Evolutionary conservation across 1,284 basidiomycete species (phyloP).

Genomic region (Cryptococcus sp.): DNA sequence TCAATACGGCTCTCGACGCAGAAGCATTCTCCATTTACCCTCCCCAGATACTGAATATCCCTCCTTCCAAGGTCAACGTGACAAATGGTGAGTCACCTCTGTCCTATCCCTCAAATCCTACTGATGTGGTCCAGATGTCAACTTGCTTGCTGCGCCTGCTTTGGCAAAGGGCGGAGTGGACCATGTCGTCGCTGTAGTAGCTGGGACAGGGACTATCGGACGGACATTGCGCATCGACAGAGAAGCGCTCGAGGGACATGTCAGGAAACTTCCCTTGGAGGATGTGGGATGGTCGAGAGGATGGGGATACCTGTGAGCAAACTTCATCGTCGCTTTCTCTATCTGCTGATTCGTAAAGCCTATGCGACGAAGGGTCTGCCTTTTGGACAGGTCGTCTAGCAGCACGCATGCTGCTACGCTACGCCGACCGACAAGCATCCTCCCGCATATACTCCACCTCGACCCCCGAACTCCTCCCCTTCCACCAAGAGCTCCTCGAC

Average conservation of each 20-base stretch:
- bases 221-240: slow-evolving; percentile 24
- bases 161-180: slow-evolving; percentile 22
- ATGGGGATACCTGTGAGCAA: slow-evolving; percentile 38
- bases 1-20: slow-evolving; percentile 22
- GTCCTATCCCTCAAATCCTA: neutral
- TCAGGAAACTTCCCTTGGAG: slow-evolving; percentile 21
- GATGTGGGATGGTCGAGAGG: slow-evolving; percentile 34
- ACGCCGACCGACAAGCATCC: slow-evolving; percentile 29
- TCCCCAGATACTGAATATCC: slow-evolving; percentile 13
- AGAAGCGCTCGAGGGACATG: too few relatives aligned
- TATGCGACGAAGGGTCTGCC: slow-evolving; percentile 42
- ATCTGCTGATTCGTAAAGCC: slow-evolving; percentile 9
- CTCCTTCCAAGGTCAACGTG: slow-evolving; percentile 19
- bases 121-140: slow-evolving; percentile 31
- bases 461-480: slow-evolving; percentile 15
- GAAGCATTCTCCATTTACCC: slow-evolving; percentile 22
- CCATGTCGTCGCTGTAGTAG: slow-evolving; percentile 35
- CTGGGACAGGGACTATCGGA: slow-evolving; percentile 39
- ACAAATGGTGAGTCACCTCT: slow-evolving; percentile 34
- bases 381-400: slow-evolving; percentile 40
- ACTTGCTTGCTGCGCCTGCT: slow-evolving; percentile 40
- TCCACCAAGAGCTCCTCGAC: slow-evolving; percentile 32
- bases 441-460: slow-evolving; percentile 21
- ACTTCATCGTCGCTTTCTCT: neutral
- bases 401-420: slow-evolving; percentile 27